phyloP scores from a whole-genome alignment of 192 early-diverging fungal genomes.

The Gorgonomyces haynaldii region DNA sequence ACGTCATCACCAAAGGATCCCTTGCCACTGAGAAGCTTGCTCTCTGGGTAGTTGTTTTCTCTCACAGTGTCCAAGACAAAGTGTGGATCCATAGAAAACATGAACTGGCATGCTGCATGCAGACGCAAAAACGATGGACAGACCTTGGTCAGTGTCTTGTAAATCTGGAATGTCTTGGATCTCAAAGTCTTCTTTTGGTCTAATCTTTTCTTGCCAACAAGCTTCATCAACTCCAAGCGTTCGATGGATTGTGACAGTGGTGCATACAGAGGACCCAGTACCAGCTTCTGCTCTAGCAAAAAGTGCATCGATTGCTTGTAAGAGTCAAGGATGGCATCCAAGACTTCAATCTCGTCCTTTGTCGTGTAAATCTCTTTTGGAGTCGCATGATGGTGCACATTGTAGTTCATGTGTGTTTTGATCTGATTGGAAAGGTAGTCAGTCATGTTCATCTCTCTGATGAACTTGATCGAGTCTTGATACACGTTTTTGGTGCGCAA shows the following conservation, averaged over 20 bases:
- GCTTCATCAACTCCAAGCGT: not conserved
- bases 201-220: not conserved
- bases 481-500: not conserved
- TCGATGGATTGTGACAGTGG: not conserved
- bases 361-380: no score
- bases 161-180: not conserved
- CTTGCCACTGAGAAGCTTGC: not conserved
- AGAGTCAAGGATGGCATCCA: no score
- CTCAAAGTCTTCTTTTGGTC: not conserved
- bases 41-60: not conserved
- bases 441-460: no score
- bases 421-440: no score
- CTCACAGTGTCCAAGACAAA: slow-evolving; percentile 2
- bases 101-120: not conserved
- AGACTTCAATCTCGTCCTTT: no score
- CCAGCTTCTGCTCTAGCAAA: not conserved
- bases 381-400: no score
- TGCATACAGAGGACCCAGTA: not conserved
- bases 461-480: no score
- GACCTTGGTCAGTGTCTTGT: not conserved
- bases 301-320: not conserved
- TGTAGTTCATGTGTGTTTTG: no score
- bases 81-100: not conserved
- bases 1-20: not conserved
- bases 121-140: not conserved